These are phyloP conservation scores for Trapa bicornis DNA, from an alignment of 345 rosid genomes.

Conservation along the genomic window DNA sequence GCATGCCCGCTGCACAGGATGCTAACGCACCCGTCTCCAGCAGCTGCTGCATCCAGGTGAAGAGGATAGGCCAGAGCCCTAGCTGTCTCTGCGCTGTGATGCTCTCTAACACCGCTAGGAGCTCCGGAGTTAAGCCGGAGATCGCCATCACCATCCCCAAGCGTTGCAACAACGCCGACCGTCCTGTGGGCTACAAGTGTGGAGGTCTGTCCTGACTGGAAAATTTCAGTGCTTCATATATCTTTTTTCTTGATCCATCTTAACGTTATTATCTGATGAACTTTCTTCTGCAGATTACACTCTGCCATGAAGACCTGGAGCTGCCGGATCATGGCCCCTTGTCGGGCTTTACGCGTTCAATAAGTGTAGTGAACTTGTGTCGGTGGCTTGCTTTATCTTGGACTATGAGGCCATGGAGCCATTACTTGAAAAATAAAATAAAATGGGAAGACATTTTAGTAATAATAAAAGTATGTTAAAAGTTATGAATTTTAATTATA, in stretches of 20 bases:
- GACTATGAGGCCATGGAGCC: not conserved
- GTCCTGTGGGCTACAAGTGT: conserved; percentile 80
- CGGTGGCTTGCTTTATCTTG: not conserved
- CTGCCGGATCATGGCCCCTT: not conserved
- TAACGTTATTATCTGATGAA: not conserved
- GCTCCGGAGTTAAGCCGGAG: conserved; percentile 58
- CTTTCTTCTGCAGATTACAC: conserved; percentile 12
- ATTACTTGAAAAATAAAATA: not conserved
- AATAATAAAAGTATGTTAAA: too few relatives aligned
- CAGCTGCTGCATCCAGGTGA: conserved; percentile 58
- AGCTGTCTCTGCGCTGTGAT: conserved; percentile 74
- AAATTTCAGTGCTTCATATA: not conserved
- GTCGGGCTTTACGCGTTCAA: not conserved
- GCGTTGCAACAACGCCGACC: conserved; percentile 63
- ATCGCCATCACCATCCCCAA: conserved; percentile 78
- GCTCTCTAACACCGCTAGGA: conserved; percentile 72
- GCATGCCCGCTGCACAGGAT: conserved; percentile 59
- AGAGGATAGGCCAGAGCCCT: conserved; percentile 61
- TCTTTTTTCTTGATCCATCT: not conserved
- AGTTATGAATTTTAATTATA: too few relatives aligned
- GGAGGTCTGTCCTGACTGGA: conserved; percentile 34
- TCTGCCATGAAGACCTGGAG: conserved; percentile 9
- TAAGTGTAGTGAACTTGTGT: too few relatives aligned
- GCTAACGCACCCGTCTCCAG: conserved; percentile 38
- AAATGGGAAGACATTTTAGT: too few relatives aligned